Percentiles rank a stretch among this genome's conserved stretches.
Conservation (phyloP, 768 basidiomycete genomes). For the Fomitopsis serialis region DNA sequence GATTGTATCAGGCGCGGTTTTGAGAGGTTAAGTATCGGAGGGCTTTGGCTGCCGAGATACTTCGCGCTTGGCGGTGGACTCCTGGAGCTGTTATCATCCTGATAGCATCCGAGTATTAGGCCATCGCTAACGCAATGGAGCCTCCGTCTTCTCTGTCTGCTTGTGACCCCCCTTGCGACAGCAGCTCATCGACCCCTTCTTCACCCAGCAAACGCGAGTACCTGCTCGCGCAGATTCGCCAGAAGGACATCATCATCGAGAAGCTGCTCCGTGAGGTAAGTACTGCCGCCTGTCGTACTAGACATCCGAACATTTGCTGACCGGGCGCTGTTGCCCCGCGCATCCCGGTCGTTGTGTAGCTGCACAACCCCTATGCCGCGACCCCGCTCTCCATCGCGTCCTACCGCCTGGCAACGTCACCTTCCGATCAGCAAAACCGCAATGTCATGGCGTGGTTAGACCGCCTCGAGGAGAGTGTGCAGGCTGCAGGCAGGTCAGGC, state of each 20-base stretch:
- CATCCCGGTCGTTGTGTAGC: slow-evolving; percentile 27
- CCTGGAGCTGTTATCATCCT: too few species aligned
- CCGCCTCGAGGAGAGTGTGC: slow-evolving; percentile 53
- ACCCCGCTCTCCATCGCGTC: slow-evolving; percentile 77
- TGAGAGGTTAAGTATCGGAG: slow-evolving; percentile 1
- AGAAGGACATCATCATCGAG: slow-evolving; percentile 85
- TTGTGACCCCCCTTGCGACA: background rate
- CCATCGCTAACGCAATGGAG: too few species aligned
- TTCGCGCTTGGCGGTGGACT: too few species aligned
- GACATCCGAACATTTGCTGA: background rate
- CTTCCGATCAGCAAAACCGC: slow-evolving; percentile 63
- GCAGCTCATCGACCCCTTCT: background rate
- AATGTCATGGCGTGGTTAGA: slow-evolving; percentile 76
- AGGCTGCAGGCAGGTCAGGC: slow-evolving; percentile 39
- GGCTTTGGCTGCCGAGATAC: background rate
- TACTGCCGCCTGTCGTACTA: background rate
- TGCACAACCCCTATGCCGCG: slow-evolving; percentile 77
- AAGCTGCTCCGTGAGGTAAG: slow-evolving; percentile 75
- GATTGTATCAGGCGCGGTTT: background rate
- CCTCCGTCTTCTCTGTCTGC: background rate
- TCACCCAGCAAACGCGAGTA: slow-evolving; percentile 75
- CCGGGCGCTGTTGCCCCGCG: background rate
- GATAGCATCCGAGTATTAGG: too few species aligned
- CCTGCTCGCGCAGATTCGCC: slow-evolving; percentile 76
- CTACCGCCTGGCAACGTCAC: slow-evolving; percentile 72